Evolutionary conservation across 2,329 filamentous ascomycete genomes (phyloP), one percentile per base, ranked within the genome.

Genomic region (Penicillium sp.): DNA sequence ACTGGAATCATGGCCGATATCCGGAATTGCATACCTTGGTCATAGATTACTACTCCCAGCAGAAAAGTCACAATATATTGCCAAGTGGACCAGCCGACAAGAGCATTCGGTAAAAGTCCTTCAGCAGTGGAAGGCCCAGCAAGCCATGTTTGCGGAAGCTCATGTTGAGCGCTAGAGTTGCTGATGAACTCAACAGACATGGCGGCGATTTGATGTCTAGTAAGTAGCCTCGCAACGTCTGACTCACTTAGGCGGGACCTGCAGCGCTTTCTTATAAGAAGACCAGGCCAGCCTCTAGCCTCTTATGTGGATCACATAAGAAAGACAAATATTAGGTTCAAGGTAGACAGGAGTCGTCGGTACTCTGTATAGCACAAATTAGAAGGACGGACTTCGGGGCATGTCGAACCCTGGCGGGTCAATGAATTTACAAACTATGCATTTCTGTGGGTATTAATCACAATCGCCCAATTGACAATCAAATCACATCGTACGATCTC

Each of bases 11-110:
- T 16, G 13, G 41, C 19, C 19, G 9, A n/a, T 39, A 14, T 46
- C 27, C 26, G 6, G 31, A 22, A 29, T 14, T 19, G 35, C 50
- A 44, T 81, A 93, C 91, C 79, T 80, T 96, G 91, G 73, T 96
- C 91, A 75, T 96, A 96, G 59, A 85, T 82, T 52, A 95, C 82
- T 53, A 88, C 82, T 6, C 88, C 68, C 16, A 86, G 79, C 49
- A 95, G 67, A 35, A 91, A 56, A 5, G 89, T 88, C 56, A 65
- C 57, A 3, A 62, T 33, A 19, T 69, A 67, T 37, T 69, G 65
- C 68, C 67, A 70, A 19, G 56, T 37, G 5, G 61, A 90, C 72
- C 51, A 88, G 64, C 52, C 49, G 7, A 43, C 8, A 9, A 65
- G 29, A 11, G 48, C 41, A 0, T 19, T 41, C 9, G 45, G 31